A percentile compares a stretch with the other conserved stretches of the same genome.
These are phyloP conservation scores for Viridothelium virens DNA, from an alignment of 495 filamentous ascomycete genomes.

Conservation along the genomic window DNA sequence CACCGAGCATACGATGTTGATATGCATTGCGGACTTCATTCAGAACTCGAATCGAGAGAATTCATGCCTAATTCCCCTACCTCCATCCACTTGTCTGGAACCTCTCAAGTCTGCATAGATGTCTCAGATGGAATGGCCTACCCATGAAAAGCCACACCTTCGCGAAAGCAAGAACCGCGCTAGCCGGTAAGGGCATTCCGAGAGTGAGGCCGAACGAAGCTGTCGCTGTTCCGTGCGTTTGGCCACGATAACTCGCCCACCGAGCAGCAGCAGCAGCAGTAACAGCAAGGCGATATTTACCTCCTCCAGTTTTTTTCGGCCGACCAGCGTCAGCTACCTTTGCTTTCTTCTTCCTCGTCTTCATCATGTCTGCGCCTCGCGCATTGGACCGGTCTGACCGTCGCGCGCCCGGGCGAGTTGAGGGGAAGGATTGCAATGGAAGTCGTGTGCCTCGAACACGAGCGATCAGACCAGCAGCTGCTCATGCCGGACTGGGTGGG, in stretches of 20 bases:
- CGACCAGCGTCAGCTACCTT: conserved; percentile 2
- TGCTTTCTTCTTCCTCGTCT: background rate
- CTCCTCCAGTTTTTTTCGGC: background rate
- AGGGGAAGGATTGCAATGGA: background rate
- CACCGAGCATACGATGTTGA: too few species aligned
- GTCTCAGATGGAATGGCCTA: too few species aligned
- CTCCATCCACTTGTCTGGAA: too few species aligned
- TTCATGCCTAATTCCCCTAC: too few species aligned
- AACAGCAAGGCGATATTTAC: background rate
- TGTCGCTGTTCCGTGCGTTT: background rate
- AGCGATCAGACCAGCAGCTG: too few species aligned
- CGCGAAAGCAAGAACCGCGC: background rate
- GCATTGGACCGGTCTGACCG: background rate
- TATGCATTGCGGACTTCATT: too few species aligned
- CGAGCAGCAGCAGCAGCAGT: background rate
- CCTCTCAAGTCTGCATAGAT: too few species aligned
- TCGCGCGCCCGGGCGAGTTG: background rate
- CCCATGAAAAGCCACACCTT: too few species aligned
- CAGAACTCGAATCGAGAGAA: too few species aligned
- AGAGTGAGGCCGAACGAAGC: background rate
- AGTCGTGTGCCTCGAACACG: conserved; percentile 2
- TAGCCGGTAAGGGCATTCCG: background rate
- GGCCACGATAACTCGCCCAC: background rate
- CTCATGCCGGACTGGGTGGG: background rate
- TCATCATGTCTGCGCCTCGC: background rate